phyloP scores from a whole-genome alignment of 139 green algal species.

The Micromonas commoda region DNA sequence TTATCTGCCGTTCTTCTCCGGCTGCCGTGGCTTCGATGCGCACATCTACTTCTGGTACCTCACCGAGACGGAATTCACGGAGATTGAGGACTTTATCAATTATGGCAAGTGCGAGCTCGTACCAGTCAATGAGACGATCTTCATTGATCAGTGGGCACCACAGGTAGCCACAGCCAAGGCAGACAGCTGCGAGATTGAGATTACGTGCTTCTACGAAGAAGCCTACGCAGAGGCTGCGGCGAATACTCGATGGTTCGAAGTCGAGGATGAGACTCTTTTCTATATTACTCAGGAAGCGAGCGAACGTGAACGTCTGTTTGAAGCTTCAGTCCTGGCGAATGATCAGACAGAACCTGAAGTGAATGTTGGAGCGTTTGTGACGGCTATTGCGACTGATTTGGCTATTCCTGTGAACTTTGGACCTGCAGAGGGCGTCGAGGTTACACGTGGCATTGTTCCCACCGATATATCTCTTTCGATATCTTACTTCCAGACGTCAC shows the following conservation, averaged over 20 bases:
- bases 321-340: constrained; percentile 8
- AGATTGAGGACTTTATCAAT: not conserved
- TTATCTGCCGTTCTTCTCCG: constrained; percentile 26
- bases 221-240: constrained; percentile 8
- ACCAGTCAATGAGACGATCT: not conserved
- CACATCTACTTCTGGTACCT: constrained; percentile 22
- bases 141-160: constrained; percentile 26
- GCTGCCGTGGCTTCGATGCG: constrained; percentile 16
- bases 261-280: constrained; percentile 20
- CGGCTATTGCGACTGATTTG: not conserved
- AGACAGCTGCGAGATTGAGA: not conserved
- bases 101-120: constrained; percentile 14
- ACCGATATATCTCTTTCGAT: constrained; percentile 13
- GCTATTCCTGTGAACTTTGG: constrained; percentile 22
- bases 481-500: constrained; percentile 3
- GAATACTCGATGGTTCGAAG: constrained; percentile 24
- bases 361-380: not conserved
- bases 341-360: constrained; percentile 20
- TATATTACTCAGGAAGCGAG: constrained; percentile 19
- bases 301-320: not conserved
- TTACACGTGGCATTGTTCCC: constrained; percentile 4
- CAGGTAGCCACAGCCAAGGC: not conserved
- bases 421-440: not conserved
- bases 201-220: constrained; percentile 27
- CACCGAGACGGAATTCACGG: not conserved